Conservation (phyloP, 441 rosid species). For the Adansonia grandidieri region DNA sequence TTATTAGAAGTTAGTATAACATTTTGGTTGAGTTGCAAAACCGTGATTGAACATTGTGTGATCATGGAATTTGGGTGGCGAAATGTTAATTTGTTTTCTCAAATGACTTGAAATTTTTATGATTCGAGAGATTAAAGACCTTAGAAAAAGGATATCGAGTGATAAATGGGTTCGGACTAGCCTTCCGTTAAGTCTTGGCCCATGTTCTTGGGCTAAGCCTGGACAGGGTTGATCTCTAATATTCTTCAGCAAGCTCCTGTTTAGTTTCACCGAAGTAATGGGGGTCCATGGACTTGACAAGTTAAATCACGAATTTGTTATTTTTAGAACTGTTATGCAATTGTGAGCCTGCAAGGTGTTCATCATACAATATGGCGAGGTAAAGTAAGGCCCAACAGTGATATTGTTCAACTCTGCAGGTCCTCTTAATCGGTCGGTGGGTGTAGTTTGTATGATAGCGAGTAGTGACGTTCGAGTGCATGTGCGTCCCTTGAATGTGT, state of each 20-base stretch:
- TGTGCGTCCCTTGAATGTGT: background rate
- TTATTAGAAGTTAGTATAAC: background rate
- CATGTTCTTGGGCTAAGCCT: no score
- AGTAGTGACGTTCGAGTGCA: background rate
- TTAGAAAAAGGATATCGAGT: no score
- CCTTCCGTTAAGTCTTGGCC: no score
- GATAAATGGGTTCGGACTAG: no score
- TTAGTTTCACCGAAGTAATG: no score
- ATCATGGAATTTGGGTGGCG: background rate
- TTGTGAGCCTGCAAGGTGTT: background rate
- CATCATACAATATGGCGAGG: background rate
- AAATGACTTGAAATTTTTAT: no score
- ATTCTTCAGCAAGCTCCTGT: no score
- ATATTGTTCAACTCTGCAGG: background rate
- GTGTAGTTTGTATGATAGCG: background rate
- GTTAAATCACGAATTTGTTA: no score
- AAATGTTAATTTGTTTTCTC: no score
- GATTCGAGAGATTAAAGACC: no score
- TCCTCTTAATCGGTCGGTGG: background rate
- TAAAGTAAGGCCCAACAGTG: background rate
- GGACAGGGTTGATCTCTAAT: no score
- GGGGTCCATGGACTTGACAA: no score
- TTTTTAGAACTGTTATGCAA: background rate
- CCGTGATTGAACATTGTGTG: background rate
- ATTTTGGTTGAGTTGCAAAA: background rate